These are phyloP conservation scores for Pochonia chlamydosporia DNA, from an alignment of 2,329 filamentous ascomycete species.

Conservation along the genomic window DNA sequence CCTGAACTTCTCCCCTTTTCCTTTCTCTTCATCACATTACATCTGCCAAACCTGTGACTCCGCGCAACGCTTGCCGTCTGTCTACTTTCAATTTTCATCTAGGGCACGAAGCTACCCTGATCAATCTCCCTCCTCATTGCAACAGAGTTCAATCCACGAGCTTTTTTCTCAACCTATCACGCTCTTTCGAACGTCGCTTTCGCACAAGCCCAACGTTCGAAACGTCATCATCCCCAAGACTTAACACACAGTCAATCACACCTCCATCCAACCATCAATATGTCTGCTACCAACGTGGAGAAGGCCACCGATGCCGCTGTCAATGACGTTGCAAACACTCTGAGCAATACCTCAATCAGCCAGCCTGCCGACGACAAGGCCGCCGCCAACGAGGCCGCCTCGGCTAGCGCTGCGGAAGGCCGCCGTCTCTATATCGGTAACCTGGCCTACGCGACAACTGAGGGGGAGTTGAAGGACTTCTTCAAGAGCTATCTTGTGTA, in stretches of 20 bases:
- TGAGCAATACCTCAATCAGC: conserved; percentile 66
- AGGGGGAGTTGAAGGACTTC: conserved; percentile 99
- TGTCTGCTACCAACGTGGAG: conserved; percentile 70
- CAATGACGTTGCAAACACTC: conserved; percentile 70
- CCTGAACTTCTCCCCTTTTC: conserved; percentile 21
- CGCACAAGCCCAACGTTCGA: conserved; percentile 28
- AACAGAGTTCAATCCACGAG: conserved; percentile 59
- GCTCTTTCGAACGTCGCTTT: conserved; percentile 39
- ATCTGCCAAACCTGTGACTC: conserved; percentile 39
- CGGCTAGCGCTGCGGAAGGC: conserved; percentile 96
- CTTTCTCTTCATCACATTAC: conserved; percentile 36
- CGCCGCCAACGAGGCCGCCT: conserved; percentile 79
- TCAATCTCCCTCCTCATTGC: conserved; percentile 51
- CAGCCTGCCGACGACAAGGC: conserved; percentile 48
- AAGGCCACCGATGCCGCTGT: conserved; percentile 60
- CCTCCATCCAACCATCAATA: conserved; percentile 51
- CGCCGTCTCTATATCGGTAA: conserved; percentile 99
- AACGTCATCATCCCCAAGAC: conserved; percentile 28
- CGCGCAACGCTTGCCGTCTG: conserved; percentile 42
- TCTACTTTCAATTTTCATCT: conserved; percentile 47
- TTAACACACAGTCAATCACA: conserved; percentile 44
- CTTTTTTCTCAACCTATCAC: conserved; percentile 22
- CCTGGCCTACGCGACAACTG: conserved; percentile 99
- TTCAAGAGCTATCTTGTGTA: conserved; percentile 99
- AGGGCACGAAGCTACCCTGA: conserved; percentile 90